Conservation (phyloP, 2,329 filamentous ascomycete genomes). For the Trichoderma sp. region DNA sequence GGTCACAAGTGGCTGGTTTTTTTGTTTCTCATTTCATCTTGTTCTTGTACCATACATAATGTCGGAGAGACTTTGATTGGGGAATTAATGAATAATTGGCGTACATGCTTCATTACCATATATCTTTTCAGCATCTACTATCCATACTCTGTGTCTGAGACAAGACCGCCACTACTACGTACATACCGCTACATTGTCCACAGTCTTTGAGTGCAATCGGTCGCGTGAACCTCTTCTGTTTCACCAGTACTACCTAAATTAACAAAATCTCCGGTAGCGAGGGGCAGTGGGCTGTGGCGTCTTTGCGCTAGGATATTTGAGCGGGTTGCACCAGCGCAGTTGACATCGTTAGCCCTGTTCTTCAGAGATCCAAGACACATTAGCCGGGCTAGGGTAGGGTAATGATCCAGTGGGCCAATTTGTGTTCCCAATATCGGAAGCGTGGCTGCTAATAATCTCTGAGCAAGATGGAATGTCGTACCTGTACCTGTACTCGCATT, state of each 20-base stretch:
- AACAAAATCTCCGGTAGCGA: neutral
- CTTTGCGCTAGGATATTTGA: neutral
- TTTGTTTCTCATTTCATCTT: neutral
- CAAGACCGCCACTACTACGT: neutral
- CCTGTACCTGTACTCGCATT: no score
- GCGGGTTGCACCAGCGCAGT: neutral
- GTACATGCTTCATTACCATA: neutral
- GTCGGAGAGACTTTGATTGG: neutral
- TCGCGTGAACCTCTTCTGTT: neutral
- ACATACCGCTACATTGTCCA: neutral
- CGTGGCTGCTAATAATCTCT: neutral
- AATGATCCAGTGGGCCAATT: neutral
- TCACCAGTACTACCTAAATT: neutral
- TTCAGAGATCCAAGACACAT: neutral
- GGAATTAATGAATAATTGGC: neutral
- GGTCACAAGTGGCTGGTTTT: neutral
- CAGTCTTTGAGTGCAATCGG: neutral
- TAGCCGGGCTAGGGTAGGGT: neutral
- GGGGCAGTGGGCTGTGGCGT: neutral
- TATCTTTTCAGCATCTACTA: neutral
- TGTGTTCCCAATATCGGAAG: neutral
- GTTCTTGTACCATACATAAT: neutral
- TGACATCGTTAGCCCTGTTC: neutral
- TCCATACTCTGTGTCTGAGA: neutral
- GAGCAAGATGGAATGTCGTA: neutral